Evolutionary conservation across 2,329 filamentous ascomycete genomes (phyloP), one percentile per base, ranked within the genome.

Genomic region (Colletotrichum sp.): DNA sequence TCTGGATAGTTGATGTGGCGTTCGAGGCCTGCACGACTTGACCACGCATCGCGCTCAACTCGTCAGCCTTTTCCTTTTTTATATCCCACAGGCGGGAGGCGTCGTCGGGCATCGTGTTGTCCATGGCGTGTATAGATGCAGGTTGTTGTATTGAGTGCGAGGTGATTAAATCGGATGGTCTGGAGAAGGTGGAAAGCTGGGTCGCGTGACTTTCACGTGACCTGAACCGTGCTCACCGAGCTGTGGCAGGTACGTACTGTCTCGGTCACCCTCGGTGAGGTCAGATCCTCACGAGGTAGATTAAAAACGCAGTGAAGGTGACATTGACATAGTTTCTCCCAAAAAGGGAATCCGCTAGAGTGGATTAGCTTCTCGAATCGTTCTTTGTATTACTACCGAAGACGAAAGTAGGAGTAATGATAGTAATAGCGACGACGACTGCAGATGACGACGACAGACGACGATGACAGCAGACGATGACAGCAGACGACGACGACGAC

Each of bases 201-300:
- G 32, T 60, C 73, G 48, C 68, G 68, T 72, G 68, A 59, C 24
- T 21, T 9, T 63, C 73, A 75, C 73, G 73, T 75, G 73, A 67
- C 16, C 32, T 48, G 10, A 4, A 60, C 34, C 34, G 34, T 48
- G 18, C 21, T 26, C 15, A 34, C 24, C 36, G 12, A 0, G 18
- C 1, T 5, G 1, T 7, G 28, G 12, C 13, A 24, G 12, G 57
- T 16, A 61, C 55, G 24, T 21, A 61, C 16, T 28, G 15, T 28
- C 1, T 15, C 24, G 67, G 36, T 70, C 55, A 70, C 7, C 6
- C 7, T 61, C 55, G 67, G 67, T 70, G 34, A 63, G 26, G 18
- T 12, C 18, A 43, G 16, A n/a, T n/a, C 4, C 24, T 9, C 21
- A 7, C 21, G 3, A 10, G 12, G 7, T 24, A 1, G n/a, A 12